Evolutionary conservation across 2,329 filamentous ascomycete species (phyloP), one percentile per base, ranked within the genome.

Genomic region (Raffaelea ambrosiae): DNA sequence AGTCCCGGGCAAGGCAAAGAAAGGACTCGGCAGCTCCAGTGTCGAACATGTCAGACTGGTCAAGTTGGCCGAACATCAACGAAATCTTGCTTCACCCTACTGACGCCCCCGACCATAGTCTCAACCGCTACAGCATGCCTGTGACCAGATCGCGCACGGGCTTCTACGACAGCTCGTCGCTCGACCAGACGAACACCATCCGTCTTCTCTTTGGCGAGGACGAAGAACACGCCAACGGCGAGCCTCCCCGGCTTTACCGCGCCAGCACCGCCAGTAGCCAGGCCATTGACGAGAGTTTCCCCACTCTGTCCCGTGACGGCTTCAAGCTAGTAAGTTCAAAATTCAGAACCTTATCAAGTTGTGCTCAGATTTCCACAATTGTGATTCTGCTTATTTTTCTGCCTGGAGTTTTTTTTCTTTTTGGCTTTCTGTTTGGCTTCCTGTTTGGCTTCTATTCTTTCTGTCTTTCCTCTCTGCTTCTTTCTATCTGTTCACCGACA

Each of bases 111-210:
- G n/a, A n/a, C n/a, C 14, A n/a, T 33, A 94, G 88, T 56, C 74
- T 84, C 51, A 94, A 95, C 63, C 85, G 91, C 54, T 95, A 95
- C 66, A 96, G 91, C 4, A 90, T 96, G 86, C 91, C 91, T 29
- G 86, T 91, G 45, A 88, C 85, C 43, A 77, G 77, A 51, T 79
- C 82, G 55, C 79, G 84, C 55, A 81, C 74, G 55, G 78, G 83
- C 53, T 68, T 81, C 57, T 81, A 84, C 60, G 81, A 83, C 55
- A 74, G 81, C 57, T 77, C 78, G 36, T 50, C 52, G 16, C 71
- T 95, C 49, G 89, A 93, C 53, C 84, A 87, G 56, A 88, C 88
- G 59, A 90, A 93, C 67, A 89, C 87, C 13, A 79, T 88, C 22
- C 83, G 86, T 48, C 95, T 94, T 60, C 73, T 95, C 35, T 95